phyloP scores from a whole-genome alignment of 1,139 yeast genomes.

The Groenewaldozyma auringiensis region DNA sequence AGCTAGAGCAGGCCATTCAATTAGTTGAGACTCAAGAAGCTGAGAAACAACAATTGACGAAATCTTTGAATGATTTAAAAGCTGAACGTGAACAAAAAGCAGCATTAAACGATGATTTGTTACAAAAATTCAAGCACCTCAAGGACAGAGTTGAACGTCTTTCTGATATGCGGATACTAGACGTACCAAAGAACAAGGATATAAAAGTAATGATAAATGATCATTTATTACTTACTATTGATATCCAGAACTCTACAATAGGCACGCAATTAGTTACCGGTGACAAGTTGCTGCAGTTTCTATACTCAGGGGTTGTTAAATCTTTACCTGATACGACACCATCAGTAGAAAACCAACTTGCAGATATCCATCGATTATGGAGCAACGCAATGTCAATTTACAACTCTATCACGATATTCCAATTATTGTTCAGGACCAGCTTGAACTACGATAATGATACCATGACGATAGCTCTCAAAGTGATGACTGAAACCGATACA shows the following conservation, averaged over 20 bases:
- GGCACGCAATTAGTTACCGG: background rate
- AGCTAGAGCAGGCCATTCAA: background rate
- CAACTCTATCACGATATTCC: background rate
- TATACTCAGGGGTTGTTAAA: background rate
- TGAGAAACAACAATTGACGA: background rate
- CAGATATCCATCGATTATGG: background rate
- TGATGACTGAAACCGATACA: background rate
- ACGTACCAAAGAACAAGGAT: too few species aligned
- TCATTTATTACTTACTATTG: background rate
- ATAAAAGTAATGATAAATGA: too few species aligned
- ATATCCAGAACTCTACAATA: background rate
- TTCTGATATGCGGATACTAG: background rate
- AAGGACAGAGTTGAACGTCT: background rate
- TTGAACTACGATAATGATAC: background rate
- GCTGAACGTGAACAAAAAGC: background rate
- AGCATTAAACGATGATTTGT: background rate
- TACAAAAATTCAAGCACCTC: background rate
- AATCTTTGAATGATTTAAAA: background rate
- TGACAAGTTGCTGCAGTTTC: background rate
- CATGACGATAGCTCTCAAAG: background rate
- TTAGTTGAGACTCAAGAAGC: background rate
- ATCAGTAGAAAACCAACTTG: background rate
- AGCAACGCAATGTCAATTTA: background rate
- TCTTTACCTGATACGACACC: background rate
- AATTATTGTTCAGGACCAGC: background rate